Evolutionary conservation across 1,139 yeast genomes (phyloP).

Genomic region (Pichia sp.): DNA sequence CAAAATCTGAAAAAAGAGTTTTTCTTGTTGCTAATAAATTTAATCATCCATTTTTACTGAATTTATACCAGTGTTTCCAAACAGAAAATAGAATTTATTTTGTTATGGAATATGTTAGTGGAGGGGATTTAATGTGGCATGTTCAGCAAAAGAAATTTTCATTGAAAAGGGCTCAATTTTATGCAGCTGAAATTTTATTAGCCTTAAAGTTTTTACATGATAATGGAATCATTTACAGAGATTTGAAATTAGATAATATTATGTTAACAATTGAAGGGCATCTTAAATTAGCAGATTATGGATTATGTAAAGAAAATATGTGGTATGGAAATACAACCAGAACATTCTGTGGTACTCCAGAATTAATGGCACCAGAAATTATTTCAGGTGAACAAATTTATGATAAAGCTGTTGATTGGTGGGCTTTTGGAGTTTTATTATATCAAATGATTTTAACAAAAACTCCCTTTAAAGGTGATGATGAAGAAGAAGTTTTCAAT

Average conservation of each 20-base stretch:
- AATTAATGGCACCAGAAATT: slow-evolving; percentile 98
- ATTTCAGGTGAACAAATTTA: slow-evolving; percentile 81
- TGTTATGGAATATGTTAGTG: slow-evolving; percentile 96
- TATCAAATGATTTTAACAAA: slow-evolving; percentile 96
- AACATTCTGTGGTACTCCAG: slow-evolving; percentile 98
- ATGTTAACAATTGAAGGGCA: slow-evolving; percentile 89
- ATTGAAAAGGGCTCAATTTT: slow-evolving; percentile 87
- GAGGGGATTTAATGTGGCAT: slow-evolving; percentile 99
- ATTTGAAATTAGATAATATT: slow-evolving; percentile 90
- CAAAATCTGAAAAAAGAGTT: slow-evolving; percentile 88
- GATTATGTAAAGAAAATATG: slow-evolving; percentile 95
- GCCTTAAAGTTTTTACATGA: slow-evolving; percentile 93
- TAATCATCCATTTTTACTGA: slow-evolving; percentile 86
- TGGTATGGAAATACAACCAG: slow-evolving; percentile 86
- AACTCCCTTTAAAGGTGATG: slow-evolving; percentile 97
- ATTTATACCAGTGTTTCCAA: slow-evolving; percentile 92
- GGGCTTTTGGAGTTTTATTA: slow-evolving; percentile 97
- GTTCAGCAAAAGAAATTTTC: slow-evolving; percentile 89
- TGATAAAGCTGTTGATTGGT: slow-evolving; percentile 96
- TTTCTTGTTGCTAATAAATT: slow-evolving; percentile 86
- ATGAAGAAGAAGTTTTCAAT: slow-evolving; percentile 95
- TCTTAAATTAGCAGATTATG: slow-evolving; percentile 93
- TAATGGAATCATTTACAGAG: slow-evolving; percentile 93
- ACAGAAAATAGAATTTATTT: slow-evolving; percentile 95
- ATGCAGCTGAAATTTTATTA: slow-evolving; percentile 90